These are phyloP conservation scores for Eurotiales sp. DNA, from an alignment of 2,329 filamentous ascomycete species.

Conservation along the genomic window DNA sequence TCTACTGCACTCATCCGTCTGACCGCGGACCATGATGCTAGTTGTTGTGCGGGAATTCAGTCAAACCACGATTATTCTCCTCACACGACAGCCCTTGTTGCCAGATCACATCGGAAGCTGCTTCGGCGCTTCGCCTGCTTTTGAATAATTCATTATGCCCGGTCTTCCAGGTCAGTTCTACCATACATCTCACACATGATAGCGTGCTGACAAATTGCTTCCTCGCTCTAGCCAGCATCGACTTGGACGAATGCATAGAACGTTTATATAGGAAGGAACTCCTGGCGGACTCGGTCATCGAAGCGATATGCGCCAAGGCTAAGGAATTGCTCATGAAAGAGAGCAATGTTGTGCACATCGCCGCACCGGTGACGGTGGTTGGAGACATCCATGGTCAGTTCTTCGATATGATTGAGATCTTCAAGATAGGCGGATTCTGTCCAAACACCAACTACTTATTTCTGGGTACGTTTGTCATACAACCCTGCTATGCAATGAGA, in stretches of 20 bases:
- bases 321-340: constrained; percentile 99
- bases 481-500: constrained; percentile 7
- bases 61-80: constrained; percentile 2
- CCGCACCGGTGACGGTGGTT: constrained; percentile 91
- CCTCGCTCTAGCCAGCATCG: constrained; percentile 70
- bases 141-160: constrained; percentile 33
- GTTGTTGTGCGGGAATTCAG: constrained; percentile 4
- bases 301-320: constrained; percentile 98
- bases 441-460: constrained; percentile 99
- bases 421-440: constrained; percentile 95
- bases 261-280: constrained; percentile 96
- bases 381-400: constrained; percentile 99
- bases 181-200: too few species aligned
- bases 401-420: constrained; percentile 98
- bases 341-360: constrained; percentile 98
- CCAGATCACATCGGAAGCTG: neutral
- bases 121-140: neutral
- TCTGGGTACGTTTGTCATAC: constrained; percentile 71
- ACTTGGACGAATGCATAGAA: constrained; percentile 97
- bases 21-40: constrained; percentile 11
- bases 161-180: constrained; percentile 43
- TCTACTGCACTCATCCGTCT: neutral
- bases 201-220: neutral
- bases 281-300: constrained; percentile 93
- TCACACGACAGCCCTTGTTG: constrained; percentile 11